These are phyloP conservation scores for Cladosporium cucumerinum DNA, from an alignment of 2,329 filamentous ascomycete genomes.

Conservation along the genomic window DNA sequence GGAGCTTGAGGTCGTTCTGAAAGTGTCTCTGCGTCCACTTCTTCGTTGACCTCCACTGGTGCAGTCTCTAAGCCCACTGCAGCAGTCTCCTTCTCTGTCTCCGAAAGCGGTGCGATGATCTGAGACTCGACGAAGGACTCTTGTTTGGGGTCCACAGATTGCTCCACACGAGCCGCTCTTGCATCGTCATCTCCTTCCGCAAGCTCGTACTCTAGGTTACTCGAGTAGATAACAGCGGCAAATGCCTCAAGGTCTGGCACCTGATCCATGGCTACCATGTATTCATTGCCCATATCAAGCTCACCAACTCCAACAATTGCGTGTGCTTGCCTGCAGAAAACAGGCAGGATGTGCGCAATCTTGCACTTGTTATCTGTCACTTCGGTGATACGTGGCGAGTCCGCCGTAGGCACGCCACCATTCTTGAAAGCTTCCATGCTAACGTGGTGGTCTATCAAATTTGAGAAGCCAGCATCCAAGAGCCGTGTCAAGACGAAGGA, in stretches of 20 bases:
- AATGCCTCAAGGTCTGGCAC: constrained; percentile 78
- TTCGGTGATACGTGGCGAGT: constrained; percentile 53
- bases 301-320: constrained; percentile 71
- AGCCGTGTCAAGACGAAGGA: constrained; percentile 79
- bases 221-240: constrained; percentile 81
- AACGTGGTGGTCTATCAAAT: constrained; percentile 78
- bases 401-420: constrained; percentile 37
- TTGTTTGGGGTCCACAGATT: not conserved
- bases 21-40: not conserved
- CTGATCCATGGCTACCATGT: constrained; percentile 65
- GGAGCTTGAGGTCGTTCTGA: constrained; percentile 19
- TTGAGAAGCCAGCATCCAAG: constrained; percentile 82
- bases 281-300: constrained; percentile 52
- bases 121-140: constrained; percentile 21
- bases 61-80: not conserved
- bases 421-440: constrained; percentile 72
- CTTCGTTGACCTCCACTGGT: not conserved
- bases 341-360: constrained; percentile 84
- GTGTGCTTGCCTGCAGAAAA: constrained; percentile 87
- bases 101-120: constrained; percentile 14
- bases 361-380: constrained; percentile 54
- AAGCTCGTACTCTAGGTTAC: constrained; percentile 63
- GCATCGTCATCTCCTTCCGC: constrained; percentile 29
- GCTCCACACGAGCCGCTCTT: not conserved
- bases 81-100: not conserved